A percentile compares a stretch with the other conserved stretches of the same genome.
Evolutionary conservation across 2,329 filamentous ascomycete species (phyloP).

Genomic region (Decorospora gaudefroyi): DNA sequence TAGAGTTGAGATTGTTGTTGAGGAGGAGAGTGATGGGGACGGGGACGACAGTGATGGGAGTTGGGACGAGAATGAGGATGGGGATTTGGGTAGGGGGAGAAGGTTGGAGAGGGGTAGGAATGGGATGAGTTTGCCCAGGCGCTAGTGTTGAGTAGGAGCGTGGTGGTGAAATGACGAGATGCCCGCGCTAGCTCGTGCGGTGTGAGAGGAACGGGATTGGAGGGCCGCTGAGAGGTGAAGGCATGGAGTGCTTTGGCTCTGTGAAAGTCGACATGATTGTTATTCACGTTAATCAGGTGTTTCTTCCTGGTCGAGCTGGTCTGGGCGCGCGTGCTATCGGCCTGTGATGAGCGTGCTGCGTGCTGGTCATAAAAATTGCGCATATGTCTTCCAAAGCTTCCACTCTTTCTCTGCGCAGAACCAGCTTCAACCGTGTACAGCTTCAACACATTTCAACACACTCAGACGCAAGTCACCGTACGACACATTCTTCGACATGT

Average conservation of each 20-base stretch:
- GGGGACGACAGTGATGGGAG: neutral
- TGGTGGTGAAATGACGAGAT: neutral
- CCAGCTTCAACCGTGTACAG: neutral
- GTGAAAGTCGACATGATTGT: too few species aligned
- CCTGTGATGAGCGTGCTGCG: too few species aligned
- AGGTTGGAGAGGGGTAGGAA: conserved; percentile 8
- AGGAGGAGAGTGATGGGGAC: conserved; percentile 11
- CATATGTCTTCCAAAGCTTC: neutral
- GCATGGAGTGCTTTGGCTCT: too few species aligned
- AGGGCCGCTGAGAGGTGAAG: too few species aligned
- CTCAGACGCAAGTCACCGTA: too few species aligned
- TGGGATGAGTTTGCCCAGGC: conserved; percentile 26
- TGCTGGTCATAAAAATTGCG: too few species aligned
- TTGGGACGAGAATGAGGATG: conserved; percentile 10
- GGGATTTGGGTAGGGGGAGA: conserved; percentile 21
- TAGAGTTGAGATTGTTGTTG: conserved; percentile 31
- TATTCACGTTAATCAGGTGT: too few species aligned
- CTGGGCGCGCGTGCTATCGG: too few species aligned
- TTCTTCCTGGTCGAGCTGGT: too few species aligned
- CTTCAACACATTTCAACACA: neutral
- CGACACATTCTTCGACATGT: neutral
- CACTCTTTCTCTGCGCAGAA: neutral
- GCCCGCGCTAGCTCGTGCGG: too few species aligned
- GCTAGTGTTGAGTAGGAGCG: neutral
- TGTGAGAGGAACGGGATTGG: too few species aligned